Conservation (phyloP, 106 monocot genomes). For the Dendrobium catenatum region DNA sequence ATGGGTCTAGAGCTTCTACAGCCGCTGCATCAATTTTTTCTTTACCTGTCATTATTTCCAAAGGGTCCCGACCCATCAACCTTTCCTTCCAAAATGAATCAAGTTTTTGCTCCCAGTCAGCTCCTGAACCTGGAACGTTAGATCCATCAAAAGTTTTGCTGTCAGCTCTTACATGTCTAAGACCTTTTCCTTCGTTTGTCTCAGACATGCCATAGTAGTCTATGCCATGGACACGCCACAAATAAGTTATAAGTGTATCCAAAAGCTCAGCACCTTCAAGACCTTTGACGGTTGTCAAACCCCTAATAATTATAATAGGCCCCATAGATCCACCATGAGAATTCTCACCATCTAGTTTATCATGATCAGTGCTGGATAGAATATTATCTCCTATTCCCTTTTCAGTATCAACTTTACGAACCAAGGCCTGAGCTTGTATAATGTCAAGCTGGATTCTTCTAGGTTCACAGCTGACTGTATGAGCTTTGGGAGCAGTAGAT, state of each 20-base stretch:
- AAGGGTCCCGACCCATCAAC: slow-evolving; percentile 61
- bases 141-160: slow-evolving; percentile 39
- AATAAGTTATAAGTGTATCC: slow-evolving; percentile 89
- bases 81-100: slow-evolving; percentile 83
- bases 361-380: slow-evolving; percentile 41
- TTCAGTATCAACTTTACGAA: slow-evolving; percentile 77
- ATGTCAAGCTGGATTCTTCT: slow-evolving; percentile 74
- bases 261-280: slow-evolving; percentile 91
- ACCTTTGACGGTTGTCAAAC: slow-evolving; percentile 69
- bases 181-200: slow-evolving; percentile 64
- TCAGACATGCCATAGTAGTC: slow-evolving; percentile 94
- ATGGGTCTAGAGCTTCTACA: slow-evolving; percentile 70
- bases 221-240: slow-evolving; percentile 84
- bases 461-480: slow-evolving; percentile 53
- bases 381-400: slow-evolving; percentile 88
- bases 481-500: slow-evolving; percentile 67
- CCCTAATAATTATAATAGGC: slow-evolving; percentile 85
- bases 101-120: slow-evolving; percentile 87
- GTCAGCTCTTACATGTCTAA: slow-evolving; percentile 73
- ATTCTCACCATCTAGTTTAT: slow-evolving; percentile 67
- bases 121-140: slow-evolving; percentile 5
- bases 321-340: slow-evolving; percentile 83
- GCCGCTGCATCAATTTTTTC: slow-evolving; percentile 88
- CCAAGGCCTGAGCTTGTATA: slow-evolving; percentile 58
- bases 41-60: slow-evolving; percentile 70